These are phyloP conservation scores for Aurinia saxatilis DNA, from an alignment of 345 rosid species.

Conservation along the genomic window DNA sequence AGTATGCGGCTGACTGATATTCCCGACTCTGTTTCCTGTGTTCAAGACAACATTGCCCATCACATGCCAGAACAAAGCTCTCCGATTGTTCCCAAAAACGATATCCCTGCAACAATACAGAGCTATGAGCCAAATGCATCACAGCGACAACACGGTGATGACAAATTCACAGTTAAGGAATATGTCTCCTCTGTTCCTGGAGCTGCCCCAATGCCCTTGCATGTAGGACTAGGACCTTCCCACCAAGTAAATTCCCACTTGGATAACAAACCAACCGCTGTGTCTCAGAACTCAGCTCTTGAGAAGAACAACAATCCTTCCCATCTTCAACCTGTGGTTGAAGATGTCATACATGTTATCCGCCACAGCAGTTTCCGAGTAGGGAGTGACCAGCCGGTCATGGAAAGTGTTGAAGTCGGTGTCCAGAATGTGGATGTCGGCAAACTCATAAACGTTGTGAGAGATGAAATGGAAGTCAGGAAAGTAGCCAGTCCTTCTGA, in stretches of 20 bases:
- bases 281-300: slow-evolving; percentile 30
- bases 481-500: slow-evolving; percentile 41
- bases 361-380: slow-evolving; percentile 84
- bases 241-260: slow-evolving; percentile 34
- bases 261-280: slow-evolving; percentile 32
- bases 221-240: slow-evolving; percentile 25
- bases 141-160: slow-evolving; percentile 43
- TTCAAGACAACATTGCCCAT: slow-evolving; percentile 23
- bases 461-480: slow-evolving; percentile 65
- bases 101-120: slow-evolving; percentile 18
- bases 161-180: slow-evolving; percentile 67
- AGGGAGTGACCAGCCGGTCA: slow-evolving; percentile 74
- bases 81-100: slow-evolving; percentile 13
- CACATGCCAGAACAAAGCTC: slow-evolving; percentile 39
- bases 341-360: slow-evolving; percentile 82
- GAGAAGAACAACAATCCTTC: slow-evolving; percentile 38
- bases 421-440: slow-evolving; percentile 69
- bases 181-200: slow-evolving; percentile 38
- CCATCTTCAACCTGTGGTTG: slow-evolving; percentile 56
- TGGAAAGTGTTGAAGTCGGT: slow-evolving; percentile 80
- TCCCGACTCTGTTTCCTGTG: slow-evolving; percentile 29
- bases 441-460: slow-evolving; percentile 63
- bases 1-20: slow-evolving; percentile 29
- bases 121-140: slow-evolving; percentile 27
- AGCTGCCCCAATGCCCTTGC: slow-evolving; percentile 15